These are phyloP conservation scores for Medicago lupulina DNA, from an alignment of 306 rosid genomes.

Conservation along the genomic window DNA sequence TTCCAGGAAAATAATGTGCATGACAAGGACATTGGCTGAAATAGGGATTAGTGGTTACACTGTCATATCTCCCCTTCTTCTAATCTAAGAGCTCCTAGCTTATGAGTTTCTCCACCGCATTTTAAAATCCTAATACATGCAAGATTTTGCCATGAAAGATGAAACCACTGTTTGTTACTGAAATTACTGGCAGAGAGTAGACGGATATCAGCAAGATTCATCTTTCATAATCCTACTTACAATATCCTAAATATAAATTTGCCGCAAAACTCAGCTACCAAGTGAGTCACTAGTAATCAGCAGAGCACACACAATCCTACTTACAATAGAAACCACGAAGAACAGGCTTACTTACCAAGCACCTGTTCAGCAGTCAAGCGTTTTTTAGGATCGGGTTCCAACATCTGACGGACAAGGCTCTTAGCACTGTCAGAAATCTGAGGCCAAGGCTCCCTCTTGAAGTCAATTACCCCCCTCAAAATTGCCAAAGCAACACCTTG, in stretches of 20 bases:
- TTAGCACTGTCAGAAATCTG: constrained; percentile 95
- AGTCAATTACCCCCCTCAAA: constrained; percentile 92
- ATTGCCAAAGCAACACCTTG: constrained; percentile 98
- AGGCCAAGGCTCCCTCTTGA: constrained; percentile 99
- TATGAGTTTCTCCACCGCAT: background rate
- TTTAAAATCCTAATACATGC: background rate
- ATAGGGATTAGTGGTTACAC: too few species aligned
- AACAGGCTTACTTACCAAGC: constrained; percentile 75
- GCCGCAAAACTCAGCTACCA: background rate
- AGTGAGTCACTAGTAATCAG: constrained; percentile 20
- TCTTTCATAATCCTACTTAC: too few species aligned
- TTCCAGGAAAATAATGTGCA: too few species aligned
- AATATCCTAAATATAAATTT: background rate
- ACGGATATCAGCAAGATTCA: background rate
- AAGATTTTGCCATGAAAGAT: background rate
- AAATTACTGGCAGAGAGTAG: background rate
- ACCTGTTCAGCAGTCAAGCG: constrained; percentile 97
- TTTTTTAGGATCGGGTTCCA: constrained; percentile 83
- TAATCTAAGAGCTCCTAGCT: background rate
- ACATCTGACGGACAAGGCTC: constrained; percentile 94
- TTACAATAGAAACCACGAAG: constrained; percentile 18
- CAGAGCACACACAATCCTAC: constrained; percentile 1
- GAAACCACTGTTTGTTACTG: constrained; percentile 7
- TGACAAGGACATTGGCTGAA: too few species aligned
- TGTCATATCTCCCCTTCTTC: too few species aligned